These are phyloP conservation scores for Komagataea norvegica DNA, from an alignment of 1,139 yeast species.

Conservation along the genomic window DNA sequence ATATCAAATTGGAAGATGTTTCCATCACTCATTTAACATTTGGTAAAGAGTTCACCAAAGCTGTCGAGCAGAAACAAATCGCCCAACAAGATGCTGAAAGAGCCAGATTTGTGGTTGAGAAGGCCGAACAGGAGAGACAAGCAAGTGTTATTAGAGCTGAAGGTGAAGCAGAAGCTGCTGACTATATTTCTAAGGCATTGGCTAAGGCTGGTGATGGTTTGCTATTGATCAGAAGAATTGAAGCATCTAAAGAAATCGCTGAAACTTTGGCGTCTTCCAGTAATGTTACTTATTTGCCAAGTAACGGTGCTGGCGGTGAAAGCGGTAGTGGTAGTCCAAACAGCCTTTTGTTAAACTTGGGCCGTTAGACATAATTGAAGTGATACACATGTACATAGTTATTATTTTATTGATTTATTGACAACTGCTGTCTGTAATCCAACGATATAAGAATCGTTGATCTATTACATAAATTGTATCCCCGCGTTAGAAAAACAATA, in stretches of 20 bases:
- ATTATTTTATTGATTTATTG: too few relatives aligned
- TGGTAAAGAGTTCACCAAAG: conserved; percentile 95
- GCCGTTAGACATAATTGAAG: conserved; percentile 37
- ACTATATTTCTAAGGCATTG: conserved; percentile 87
- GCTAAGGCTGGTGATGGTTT: conserved; percentile 96
- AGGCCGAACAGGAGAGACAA: conserved; percentile 96
- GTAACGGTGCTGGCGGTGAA: conserved; percentile 30
- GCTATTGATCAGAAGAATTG: conserved; percentile 88
- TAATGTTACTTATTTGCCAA: conserved; percentile 89
- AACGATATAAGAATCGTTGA: too few relatives aligned
- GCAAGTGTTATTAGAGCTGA: conserved; percentile 96
- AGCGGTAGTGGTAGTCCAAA: conserved; percentile 36
- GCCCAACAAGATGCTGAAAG: conserved; percentile 99
- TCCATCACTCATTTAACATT: conserved; percentile 98
- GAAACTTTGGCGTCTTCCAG: conserved; percentile 75
- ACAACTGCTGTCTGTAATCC: too few relatives aligned
- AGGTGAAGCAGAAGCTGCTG: conserved; percentile 99
- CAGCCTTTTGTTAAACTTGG: conserved; percentile 50
- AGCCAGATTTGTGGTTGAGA: conserved; percentile 89
- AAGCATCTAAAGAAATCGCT: conserved; percentile 96
- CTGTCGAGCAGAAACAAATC: conserved; percentile 97
- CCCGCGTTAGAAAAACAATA: too few relatives aligned
- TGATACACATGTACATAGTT: conserved; percentile 10
- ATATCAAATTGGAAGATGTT: conserved; percentile 91
- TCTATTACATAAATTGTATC: too few relatives aligned